These are phyloP conservation scores for Phytophthora chlamydospora DNA, from an alignment of 352 stramenopile species.

Conservation along the genomic window DNA sequence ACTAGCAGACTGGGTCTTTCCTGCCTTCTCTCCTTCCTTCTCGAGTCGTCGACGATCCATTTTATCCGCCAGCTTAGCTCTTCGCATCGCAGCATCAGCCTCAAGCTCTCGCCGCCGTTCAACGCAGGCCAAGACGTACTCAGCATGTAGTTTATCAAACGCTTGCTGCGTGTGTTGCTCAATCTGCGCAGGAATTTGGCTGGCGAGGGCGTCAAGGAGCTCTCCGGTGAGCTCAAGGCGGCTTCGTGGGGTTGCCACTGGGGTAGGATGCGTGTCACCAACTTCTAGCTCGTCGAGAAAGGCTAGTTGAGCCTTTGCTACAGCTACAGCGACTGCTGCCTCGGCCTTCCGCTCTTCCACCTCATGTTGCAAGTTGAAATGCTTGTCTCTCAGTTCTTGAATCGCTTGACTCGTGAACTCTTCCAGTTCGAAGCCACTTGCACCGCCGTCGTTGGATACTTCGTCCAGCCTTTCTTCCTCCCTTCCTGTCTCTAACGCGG, in stretches of 20 bases:
- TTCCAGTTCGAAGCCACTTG: slow-evolving; percentile 13
- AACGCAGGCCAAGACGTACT: slow-evolving; percentile 24
- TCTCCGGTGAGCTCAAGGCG: slow-evolving; percentile 17
- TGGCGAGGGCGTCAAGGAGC: slow-evolving; percentile 27
- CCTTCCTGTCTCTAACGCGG: neutral
- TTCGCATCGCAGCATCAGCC: slow-evolving; percentile 30
- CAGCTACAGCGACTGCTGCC: slow-evolving; percentile 19
- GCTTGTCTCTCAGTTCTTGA: slow-evolving; percentile 16
- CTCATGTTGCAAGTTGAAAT: slow-evolving; percentile 24
- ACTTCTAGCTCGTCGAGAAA: slow-evolving; percentile 17
- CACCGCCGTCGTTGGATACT: neutral
- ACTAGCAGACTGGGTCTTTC: neutral
- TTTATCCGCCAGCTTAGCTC: slow-evolving; percentile 29
- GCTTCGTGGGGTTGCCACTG: neutral
- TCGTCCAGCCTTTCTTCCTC: slow-evolving; percentile 1
- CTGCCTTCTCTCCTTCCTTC: neutral
- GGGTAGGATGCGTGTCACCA: too few relatives aligned
- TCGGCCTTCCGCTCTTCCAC: slow-evolving; percentile 17
- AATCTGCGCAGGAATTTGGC: slow-evolving; percentile 31
- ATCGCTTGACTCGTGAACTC: slow-evolving; percentile 20
- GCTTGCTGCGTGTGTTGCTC: slow-evolving; percentile 20
- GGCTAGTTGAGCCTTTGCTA: slow-evolving; percentile 24
- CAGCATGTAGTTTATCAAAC: slow-evolving; percentile 32
- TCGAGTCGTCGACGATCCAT: slow-evolving; percentile 24
- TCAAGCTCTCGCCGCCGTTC: slow-evolving; percentile 32